A percentile compares a stretch with the other conserved stretches of the same genome.
phyloP scores from a whole-genome alignment of 2,329 filamentous ascomycete species.

The Akanthomyces dipterigenus region DNA sequence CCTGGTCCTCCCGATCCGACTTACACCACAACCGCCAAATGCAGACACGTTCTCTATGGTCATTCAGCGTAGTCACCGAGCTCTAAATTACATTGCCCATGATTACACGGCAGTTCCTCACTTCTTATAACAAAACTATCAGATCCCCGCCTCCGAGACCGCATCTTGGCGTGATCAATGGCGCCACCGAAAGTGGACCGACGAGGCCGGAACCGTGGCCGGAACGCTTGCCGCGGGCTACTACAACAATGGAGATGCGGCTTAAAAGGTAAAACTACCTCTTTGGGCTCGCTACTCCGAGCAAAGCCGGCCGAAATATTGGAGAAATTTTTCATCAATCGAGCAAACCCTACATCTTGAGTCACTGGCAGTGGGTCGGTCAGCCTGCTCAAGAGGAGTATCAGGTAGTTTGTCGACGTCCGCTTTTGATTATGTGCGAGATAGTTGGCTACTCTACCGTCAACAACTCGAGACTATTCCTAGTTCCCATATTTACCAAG shows the following conservation, averaged over 20 bases:
- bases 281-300: constrained; percentile 7
- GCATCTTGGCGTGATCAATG: constrained; percentile 7
- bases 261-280: constrained; percentile 1
- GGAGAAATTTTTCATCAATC: not conserved
- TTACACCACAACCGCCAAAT: not conserved
- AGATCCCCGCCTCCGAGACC: constrained; percentile 2
- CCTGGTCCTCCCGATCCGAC: not conserved
- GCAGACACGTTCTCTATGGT: not conserved
- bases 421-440: not conserved
- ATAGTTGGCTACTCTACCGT: not conserved
- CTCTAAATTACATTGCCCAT: too few relatives aligned
- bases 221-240: constrained; percentile 6
- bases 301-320: constrained; percentile 4
- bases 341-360: not conserved
- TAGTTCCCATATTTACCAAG: too few relatives aligned
- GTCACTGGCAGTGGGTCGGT: constrained; percentile 2
- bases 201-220: constrained; percentile 6
- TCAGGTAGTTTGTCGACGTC: constrained; percentile 4
- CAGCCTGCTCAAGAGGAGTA: not conserved
- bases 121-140: too few relatives aligned
- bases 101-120: too few relatives aligned
- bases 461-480: too few relatives aligned
- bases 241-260: not conserved
- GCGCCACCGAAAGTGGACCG: constrained; percentile 6
- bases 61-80: too few relatives aligned